Evolutionary conservation across 495 filamentous ascomycete genomes (phyloP), one percentile per base, ranked within the genome.

Genomic region (Rostrohypoxylon terebratum): DNA sequence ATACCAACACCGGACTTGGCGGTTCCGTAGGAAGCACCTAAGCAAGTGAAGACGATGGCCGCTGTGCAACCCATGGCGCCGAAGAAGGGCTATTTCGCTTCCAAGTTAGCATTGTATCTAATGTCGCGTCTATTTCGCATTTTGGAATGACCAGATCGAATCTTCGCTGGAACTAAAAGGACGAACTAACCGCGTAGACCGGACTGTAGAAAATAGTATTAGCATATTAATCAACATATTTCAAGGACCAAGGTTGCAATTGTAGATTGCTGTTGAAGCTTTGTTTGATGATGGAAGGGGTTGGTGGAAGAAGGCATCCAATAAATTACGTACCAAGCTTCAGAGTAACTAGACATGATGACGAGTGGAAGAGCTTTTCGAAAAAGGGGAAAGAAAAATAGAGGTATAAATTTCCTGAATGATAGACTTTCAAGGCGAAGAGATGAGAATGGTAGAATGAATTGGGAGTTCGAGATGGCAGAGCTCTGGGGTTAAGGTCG

Each of bases 1-100:
- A 99, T 97, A 86, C 96, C 96, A 78, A 99, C 96, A 84, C 96
- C 96, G 75, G 96, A 94, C 90, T 99, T 99, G 76, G 96, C 96
- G 74, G 96, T 99, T 81, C 96, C 95, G 85, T 99, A 99, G 77
- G 95, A 94, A 76, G 95, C 95, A 77, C 95, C 95, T 75, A 99
- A 93, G 88, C 95, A 99, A 80, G 95, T 98, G 88, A 99, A 99
- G 77, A 98, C 93, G 81, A 99, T 98, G 81, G 96, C 93, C 71
- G 93, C 93, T 64, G 94, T 97, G 87, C 96, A 99, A 80, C 96
- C 96, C 91, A 99, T 96, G 81, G 94, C 94, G 86, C 96, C 95
- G 81, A 99, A 99, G 87, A 99, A 99, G 81, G 96, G 96, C 96
- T 96, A 74, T 67, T 64, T 23, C 4, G 16, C 20, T 68, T n/a